Percentiles rank a stretch among this genome's conserved stretches.
These are phyloP conservation scores for Phaeosphaeriaceae sp. DNA, from an alignment of 2,329 filamentous ascomycete genomes.

Conservation along the genomic window DNA sequence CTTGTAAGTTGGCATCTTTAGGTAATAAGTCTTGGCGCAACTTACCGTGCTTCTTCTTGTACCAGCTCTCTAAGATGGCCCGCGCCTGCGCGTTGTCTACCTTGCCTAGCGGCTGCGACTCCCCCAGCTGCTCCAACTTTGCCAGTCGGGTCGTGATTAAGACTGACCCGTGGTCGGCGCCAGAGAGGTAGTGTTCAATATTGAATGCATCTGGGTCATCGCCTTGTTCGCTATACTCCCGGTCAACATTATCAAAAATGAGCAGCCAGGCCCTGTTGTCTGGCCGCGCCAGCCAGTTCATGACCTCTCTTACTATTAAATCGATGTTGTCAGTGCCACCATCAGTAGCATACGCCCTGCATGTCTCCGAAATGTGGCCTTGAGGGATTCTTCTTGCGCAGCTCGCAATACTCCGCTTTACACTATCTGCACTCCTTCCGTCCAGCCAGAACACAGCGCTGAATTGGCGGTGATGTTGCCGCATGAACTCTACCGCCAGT, in stretches of 20 bases:
- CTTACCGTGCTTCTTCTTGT: slow-evolving; percentile 21
- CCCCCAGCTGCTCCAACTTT: slow-evolving; percentile 23
- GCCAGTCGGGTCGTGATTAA: slow-evolving; percentile 26
- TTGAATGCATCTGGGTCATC: slow-evolving; percentile 20
- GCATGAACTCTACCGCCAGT: slow-evolving; percentile 29
- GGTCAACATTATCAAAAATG: slow-evolving; percentile 29
- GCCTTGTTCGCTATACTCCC: slow-evolving; percentile 9
- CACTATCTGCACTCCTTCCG: slow-evolving; percentile 19
- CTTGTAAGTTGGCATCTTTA: not conserved
- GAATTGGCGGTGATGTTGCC: slow-evolving; percentile 21
- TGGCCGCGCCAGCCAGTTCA: slow-evolving; percentile 17
- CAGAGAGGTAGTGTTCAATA: slow-evolving; percentile 19
- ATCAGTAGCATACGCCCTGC: slow-evolving; percentile 16
- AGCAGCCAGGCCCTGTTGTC: slow-evolving; percentile 27
- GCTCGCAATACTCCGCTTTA: slow-evolving; percentile 27
- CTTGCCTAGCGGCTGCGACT: slow-evolving; percentile 19
- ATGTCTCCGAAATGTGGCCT: slow-evolving; percentile 21
- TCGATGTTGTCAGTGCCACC: slow-evolving; percentile 10
- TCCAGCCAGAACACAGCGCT: slow-evolving; percentile 33
- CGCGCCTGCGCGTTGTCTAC: slow-evolving; percentile 16
- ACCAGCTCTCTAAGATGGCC: slow-evolving; percentile 26
- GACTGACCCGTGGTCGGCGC: slow-evolving; percentile 25
- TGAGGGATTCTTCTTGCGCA: slow-evolving; percentile 22
- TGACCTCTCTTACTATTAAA: slow-evolving; percentile 23
- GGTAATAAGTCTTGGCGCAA: not conserved